Evolutionary conservation across 116 monocot genomes (phyloP), one percentile per base, ranked within the genome.

Genomic region (Cymodocea nodosa): DNA sequence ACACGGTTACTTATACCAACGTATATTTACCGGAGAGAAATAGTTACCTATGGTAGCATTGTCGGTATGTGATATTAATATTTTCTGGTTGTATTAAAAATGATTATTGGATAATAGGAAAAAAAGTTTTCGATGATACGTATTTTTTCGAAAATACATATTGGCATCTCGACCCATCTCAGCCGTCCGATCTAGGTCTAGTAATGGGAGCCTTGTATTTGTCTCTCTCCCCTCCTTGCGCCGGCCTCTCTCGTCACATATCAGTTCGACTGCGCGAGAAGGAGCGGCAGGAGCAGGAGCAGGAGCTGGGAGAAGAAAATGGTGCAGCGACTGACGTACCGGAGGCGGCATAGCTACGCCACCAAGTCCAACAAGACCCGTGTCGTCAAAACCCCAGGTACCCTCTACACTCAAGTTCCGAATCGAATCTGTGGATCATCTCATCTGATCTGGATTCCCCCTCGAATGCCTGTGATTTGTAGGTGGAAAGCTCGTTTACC

Each of bases 291-390:
- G 35, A n/a, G n/a, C n/a, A n/a, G n/a, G n/a, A n/a, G n/a, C n/a
- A n/a, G n/a, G n/a, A n/a, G n/a, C n/a, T n/a, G n/a, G 35, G 37
- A 17, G 62, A 22, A 17, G 62, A 20, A 68, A 40, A 87, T 93
- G 93, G 93, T 93, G 79, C 93, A 93, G 79, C 74, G 93, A 7
- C 71, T 93, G 34, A 89, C 89, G 17, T 93, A 93, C 58, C 67
- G 93, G 39, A 83, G 74, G 82, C 83, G 93, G 39, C 89, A 93
- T 69, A 93, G 93, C 73, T 93, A 93, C 56, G 93, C 93, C 65
- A 93, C 93, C 62, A 89, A 89, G 60, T 93, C 93, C 34, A 93
- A 93, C 67, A 85, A 93, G 68, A 85, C 83, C 52, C 75, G 93
- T 51, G 78, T 89, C 62, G 93, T 93, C 71, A 93, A 93, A 72